Evolutionary conservation across 768 basidiomycete genomes (phyloP), one percentile per base, ranked within the genome.

Genomic region (Ramaria sp.): DNA sequence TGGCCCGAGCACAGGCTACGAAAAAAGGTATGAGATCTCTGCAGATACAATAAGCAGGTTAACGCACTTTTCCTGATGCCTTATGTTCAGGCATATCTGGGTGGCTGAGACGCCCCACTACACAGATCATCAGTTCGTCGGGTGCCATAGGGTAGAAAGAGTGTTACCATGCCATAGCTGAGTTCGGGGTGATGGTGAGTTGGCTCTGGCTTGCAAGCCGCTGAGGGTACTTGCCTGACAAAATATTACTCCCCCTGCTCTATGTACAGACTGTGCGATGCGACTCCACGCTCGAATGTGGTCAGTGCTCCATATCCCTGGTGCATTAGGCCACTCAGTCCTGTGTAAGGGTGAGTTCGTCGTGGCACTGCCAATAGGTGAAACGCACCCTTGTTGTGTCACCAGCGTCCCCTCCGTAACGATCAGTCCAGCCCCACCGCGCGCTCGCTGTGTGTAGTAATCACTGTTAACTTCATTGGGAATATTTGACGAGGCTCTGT

Each of bases 221-320:
- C 13, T 15, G 13, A 47, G 32, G 18, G 18, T 32, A 58, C 65
- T 15, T 42, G 71, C 69, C 68, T 81, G 79, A 43, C 64, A 62
- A 44, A 74, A 76, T 18, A 78, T 74, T 24, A 65, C 58, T 6
- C 71, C 68, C 7, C 73, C 74, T 36, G 70, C 72, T 7, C 63
- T 60, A 58, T 79, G 77, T 7, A 81, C 74, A 1, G 68, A 69
- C 47, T 74, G 73, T 0, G 68, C 71, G 48, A 79, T 65, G 45
- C 67, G 20, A 18, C 70, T 74, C 75, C 76, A 78, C 3, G 63
- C 74, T 16, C 59, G 58, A 9, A 73, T 65, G 56, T 77, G 75
- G 30, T 72, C 70, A 9, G 66, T 58, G 56, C 63, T 71, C 74
- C 75, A 77, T 25, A 77, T 71, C 4, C 76, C 76, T 13, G 75